Percentiles rank a stretch among this genome's conserved stretches.
These are phyloP conservation scores for Diutina pseudorugosa DNA, from an alignment of 1,139 yeast genomes.

Conservation along the genomic window DNA sequence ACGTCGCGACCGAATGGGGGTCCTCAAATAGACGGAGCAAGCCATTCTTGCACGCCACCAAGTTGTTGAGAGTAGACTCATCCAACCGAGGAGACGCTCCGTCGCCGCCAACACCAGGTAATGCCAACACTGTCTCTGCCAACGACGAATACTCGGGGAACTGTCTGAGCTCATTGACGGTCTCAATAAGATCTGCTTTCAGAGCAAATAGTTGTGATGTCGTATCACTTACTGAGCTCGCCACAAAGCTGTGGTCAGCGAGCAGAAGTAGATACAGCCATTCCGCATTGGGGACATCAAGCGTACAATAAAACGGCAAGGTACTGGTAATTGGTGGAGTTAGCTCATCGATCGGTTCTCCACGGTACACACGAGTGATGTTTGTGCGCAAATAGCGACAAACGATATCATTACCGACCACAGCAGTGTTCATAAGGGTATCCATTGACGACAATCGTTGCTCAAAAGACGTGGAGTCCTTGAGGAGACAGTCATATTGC, in stretches of 20 bases:
- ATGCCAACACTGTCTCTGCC: not conserved
- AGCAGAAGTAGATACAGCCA: conserved; percentile 1
- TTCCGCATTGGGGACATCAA: not conserved
- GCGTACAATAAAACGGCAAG: not conserved
- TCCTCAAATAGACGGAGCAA: not conserved
- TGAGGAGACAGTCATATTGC: not conserved
- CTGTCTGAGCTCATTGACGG: not conserved
- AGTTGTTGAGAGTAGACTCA: not conserved
- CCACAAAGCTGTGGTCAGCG: not conserved
- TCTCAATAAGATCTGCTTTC: not conserved
- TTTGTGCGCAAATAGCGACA: not conserved
- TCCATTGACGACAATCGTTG: not conserved
- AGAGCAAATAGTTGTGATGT: not conserved
- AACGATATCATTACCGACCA: not conserved
- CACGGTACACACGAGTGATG: not conserved
- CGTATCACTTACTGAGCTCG: not conserved
- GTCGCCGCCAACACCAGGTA: not conserved
- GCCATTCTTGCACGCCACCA: conserved; percentile 1
- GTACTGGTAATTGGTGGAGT: not conserved
- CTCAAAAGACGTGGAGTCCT: not conserved
- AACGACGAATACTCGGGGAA: not conserved
- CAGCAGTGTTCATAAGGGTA: not conserved
- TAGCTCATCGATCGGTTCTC: not conserved
- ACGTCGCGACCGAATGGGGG: not conserved
- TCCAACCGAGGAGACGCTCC: not conserved